Percentiles rank a stretch among this genome's conserved stretches.
These are phyloP conservation scores for Eragrostis tef DNA, from an alignment of 202 grass and related monocot species.

Conservation along the genomic window DNA sequence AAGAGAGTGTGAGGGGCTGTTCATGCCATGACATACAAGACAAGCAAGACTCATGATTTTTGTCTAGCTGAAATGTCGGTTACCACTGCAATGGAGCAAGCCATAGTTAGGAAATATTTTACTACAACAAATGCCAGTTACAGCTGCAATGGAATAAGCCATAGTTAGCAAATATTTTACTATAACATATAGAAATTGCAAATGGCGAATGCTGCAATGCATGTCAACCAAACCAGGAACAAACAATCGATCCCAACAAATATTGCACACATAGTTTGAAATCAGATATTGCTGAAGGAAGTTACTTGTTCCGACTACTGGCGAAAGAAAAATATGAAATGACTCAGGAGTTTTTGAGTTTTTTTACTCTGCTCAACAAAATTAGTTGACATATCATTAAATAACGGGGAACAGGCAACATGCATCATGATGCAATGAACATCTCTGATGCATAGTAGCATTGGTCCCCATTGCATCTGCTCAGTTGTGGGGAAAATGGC, in stretches of 20 bases:
- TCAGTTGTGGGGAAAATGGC: neutral
- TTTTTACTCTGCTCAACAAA: no score
- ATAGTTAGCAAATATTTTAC: conserved; percentile 32
- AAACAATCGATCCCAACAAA: conserved; percentile 26
- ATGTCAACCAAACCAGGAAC: conserved; percentile 13
- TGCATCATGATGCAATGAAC: neutral
- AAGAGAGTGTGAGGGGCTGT: conserved; percentile 77
- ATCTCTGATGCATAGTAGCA: neutral
- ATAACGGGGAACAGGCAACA: neutral
- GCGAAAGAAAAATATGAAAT: neutral
- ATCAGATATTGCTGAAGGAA: neutral
- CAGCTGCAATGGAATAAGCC: conserved; percentile 29
- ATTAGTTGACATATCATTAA: neutral
- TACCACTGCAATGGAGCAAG: conserved; percentile 31
- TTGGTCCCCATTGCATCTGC: neutral
- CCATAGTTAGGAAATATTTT: conserved; percentile 30
- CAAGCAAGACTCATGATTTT: conserved; percentile 82
- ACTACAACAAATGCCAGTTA: neutral
- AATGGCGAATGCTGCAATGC: neutral
- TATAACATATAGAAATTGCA: neutral
- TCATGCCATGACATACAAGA: conserved; percentile 86
- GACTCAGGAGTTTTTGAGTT: no score
- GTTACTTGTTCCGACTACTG: neutral
- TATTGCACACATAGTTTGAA: neutral
- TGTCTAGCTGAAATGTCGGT: conserved; percentile 14